Evolutionary conservation across 148 eudicot species (phyloP), one percentile per base, ranked within the genome.

Genomic region (Rhododendron mucronatum): DNA sequence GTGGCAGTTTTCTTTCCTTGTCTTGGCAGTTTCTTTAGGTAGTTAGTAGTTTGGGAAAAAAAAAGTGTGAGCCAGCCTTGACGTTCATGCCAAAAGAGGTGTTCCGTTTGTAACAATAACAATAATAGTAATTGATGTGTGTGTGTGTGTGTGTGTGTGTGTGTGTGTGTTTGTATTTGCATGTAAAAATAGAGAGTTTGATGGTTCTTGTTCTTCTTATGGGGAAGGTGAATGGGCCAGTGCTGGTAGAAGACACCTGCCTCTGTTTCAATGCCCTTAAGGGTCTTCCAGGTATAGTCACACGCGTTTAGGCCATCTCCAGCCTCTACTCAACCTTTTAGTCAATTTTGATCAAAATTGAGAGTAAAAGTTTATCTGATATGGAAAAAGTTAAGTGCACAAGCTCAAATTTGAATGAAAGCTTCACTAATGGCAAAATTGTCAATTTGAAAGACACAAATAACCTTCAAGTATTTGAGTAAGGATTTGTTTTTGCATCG

Each of bases 181-280:
- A 59, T 59, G 65, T 6, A 21, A 26, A 10, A 30, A 30, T 30
- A 71, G 4, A 30, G 15, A 30, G 39, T 14, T 71, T 71, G 76
- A 71, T 30, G 7, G 39, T 30, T 4, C 39, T 89, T 18, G 6
- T 86, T 67, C 44, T 53, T 79, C 37, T 69, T 73, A 75, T 33
- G 81, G 79, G 73, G 28, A 81, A 96, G 99, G 98, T 96, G 78
- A 91, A 95, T 87, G 99, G 98, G 45, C 99, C 99, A 35, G 98
- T 95, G 86, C 90, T 96, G 76, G 99, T 96, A 89, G 99, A 96
- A 87, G 99, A 96, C 85, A 94, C 99, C 80, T 96, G 99, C 82
- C 94, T 96, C 53, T 96, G 99, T 90, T 96, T 96, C 90, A 94
- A 90, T 89, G 95, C 98, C 73, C 93, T 96, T 13, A 90, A 95